Evolutionary conservation across 225 moss, liverwort and hornwort species (phyloP).

Genomic region (Bryoerythrophyllum caledonicum): DNA sequence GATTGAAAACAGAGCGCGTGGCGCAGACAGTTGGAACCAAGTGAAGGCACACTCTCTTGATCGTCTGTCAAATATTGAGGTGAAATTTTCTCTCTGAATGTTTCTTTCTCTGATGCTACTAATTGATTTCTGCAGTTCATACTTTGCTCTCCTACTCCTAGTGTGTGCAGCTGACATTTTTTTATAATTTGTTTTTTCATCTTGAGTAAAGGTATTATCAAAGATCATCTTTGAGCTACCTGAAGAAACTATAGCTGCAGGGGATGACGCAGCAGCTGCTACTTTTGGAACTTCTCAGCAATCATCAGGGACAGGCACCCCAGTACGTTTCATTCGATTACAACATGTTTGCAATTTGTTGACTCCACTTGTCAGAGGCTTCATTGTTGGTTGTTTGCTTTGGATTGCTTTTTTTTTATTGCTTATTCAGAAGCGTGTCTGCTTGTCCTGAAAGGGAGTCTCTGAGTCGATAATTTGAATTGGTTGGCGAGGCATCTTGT

Average conservation of each 20-base stretch:
- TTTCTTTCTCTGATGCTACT: slow-evolving; percentile 10
- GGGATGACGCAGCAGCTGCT: slow-evolving; percentile 92
- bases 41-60: slow-evolving; percentile 86
- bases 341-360: slow-evolving; percentile 18
- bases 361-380: neutral
- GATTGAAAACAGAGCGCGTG: slow-evolving; percentile 90
- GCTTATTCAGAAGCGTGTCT: neutral
- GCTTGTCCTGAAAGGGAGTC: neutral
- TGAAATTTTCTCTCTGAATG: slow-evolving; percentile 18
- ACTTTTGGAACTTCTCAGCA: slow-evolving; percentile 78
- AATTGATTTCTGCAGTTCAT: slow-evolving; percentile 8
- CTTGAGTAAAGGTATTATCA: slow-evolving; percentile 67
- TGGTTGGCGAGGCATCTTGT: neutral
- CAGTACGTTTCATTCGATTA: slow-evolving; percentile 39
- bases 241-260: slow-evolving; percentile 92
- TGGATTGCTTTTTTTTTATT: slow-evolving; percentile 13
- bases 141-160: neutral
- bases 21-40: slow-evolving; percentile 99
- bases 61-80: slow-evolving; percentile 90
- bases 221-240: slow-evolving; percentile 90
- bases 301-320: slow-evolving; percentile 65
- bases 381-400: slow-evolving; percentile 5
- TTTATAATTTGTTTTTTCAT: neutral
- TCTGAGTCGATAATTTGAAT: slow-evolving; percentile 7
- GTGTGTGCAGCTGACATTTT: slow-evolving; percentile 16